Conservation (phyloP, 805 yeast species). For the Komagataella kurtzmanii region DNA sequence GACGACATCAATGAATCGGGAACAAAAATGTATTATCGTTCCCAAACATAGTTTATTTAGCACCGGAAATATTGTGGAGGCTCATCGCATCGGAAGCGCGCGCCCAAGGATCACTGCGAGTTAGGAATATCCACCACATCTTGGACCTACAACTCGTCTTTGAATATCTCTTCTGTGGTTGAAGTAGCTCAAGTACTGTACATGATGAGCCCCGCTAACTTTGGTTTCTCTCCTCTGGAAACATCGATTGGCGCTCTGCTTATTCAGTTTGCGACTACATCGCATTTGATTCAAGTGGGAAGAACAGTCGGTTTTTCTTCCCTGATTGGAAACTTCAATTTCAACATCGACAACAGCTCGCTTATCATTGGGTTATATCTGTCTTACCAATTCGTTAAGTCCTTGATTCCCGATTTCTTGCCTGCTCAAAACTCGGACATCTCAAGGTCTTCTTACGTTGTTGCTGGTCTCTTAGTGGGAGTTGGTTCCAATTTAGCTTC, state of each 20-base stretch:
- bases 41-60: no score
- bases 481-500: constrained; percentile 31
- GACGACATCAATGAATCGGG: no score
- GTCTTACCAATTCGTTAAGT: constrained; percentile 13
- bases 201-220: background rate
- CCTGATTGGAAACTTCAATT: constrained; percentile 15
- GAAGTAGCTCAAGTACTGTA: background rate
- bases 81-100: no score
- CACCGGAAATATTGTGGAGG: no score
- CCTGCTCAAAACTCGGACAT: background rate
- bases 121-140: no score
- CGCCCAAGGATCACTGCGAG: no score
- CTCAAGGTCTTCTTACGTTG: background rate
- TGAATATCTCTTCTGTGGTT: no score
- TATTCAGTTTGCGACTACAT: constrained; percentile 31
- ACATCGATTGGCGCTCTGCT: constrained; percentile 31
- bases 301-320: constrained; percentile 34
- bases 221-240: constrained; percentile 30
- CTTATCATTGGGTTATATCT: constrained; percentile 21
- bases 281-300: constrained; percentile 25
- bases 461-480: constrained; percentile 31
- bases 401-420: constrained; percentile 15
- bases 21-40: no score
- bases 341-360: constrained; percentile 14
- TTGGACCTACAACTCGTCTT: no score